Evolutionary conservation across 495 filamentous ascomycete genomes (phyloP), one percentile per base, ranked within the genome.

Genomic region (Umbilicaria muhlenbergii): DNA sequence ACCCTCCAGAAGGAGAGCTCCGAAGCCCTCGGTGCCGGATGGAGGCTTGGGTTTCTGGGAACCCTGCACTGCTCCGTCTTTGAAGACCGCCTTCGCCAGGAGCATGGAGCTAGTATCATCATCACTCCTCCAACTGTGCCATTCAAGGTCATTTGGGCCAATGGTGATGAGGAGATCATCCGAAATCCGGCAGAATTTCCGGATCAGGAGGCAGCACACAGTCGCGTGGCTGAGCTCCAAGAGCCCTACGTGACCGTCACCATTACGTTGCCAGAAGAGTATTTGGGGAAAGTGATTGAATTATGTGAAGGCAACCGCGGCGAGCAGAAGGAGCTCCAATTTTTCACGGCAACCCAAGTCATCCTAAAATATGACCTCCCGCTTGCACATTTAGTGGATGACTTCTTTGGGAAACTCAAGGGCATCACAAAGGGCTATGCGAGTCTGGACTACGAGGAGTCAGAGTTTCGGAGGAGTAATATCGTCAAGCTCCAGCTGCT

Each of bases 21-120:
- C 0, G 85, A 96, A 46, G 91, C 91, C 1, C 66, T 98, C 0
- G 91, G 91, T 5, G 86, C 88, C 15, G 91, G 91, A 2, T 98
- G 91, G 80, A 74, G 91, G 33, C 63, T 98, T 32, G 91, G 91
- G 0, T 98, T 98, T 55, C 59, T 96, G n/a, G 91, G 91, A 1
- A 95, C 87, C 11, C 70, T 98, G 32, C 91, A 98, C 58, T 94
- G 91, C 60, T 94, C 88, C 28, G 91, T 98, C 3, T 98, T 98
- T 52, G 88, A 98, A 62, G 91, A 98, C 61, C 80, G 91, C n/a
- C 65, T 98, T 28, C 75, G 86, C 14, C 86, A 94, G 56, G 91
- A 98, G 59, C 87, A 96, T 55, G 91, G 88, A 12, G 86, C 84
- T 11, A 86, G 77, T 53, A 87, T 98, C 61, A 94, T 96, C 60